Evolutionary conservation across 345 rosid species (phyloP).

Genomic region (Corymbia maculata): DNA sequence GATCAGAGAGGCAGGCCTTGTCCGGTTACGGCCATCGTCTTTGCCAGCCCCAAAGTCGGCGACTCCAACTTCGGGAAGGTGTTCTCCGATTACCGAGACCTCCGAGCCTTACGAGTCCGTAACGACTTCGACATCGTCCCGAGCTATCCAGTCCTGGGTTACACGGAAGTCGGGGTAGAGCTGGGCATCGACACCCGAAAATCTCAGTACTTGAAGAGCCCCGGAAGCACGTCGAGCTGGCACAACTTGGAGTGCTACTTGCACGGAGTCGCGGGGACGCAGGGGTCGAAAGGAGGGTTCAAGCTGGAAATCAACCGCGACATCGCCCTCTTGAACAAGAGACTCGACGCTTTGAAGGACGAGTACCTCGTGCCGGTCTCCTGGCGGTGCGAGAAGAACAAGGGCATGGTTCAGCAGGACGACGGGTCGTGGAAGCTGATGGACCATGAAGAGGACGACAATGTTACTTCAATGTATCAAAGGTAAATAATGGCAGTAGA

Average conservation of each 20-base stretch:
- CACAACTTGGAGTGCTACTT: constrained; percentile 61
- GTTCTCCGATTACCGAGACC: constrained; percentile 31
- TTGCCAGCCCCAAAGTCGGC: constrained; percentile 67
- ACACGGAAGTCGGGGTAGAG: constrained; percentile 63
- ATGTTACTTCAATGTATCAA: background rate
- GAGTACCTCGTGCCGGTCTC: constrained; percentile 42
- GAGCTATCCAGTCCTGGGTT: constrained; percentile 49
- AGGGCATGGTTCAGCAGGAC: constrained; percentile 61
- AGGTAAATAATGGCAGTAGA: background rate
- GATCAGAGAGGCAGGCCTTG: constrained; percentile 8
- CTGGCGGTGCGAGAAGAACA: constrained; percentile 50
- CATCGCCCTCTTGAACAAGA: constrained; percentile 49
- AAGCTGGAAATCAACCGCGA: constrained; percentile 48
- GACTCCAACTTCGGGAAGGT: constrained; percentile 30
- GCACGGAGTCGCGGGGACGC: constrained; percentile 79
- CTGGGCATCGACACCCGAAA: constrained; percentile 45
- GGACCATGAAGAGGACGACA: constrained; percentile 50
- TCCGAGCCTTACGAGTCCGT: constrained; percentile 32
- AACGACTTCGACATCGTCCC: constrained; percentile 61
- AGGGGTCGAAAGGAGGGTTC: constrained; percentile 47
- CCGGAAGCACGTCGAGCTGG: constrained; percentile 30
- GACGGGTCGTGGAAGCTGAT: constrained; percentile 78
- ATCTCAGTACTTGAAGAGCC: constrained; percentile 50
- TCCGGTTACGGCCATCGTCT: constrained; percentile 47
- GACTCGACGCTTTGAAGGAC: constrained; percentile 41